Conservation (phyloP, 768 basidiomycete genomes). For the Termitomyces sp. region DNA sequence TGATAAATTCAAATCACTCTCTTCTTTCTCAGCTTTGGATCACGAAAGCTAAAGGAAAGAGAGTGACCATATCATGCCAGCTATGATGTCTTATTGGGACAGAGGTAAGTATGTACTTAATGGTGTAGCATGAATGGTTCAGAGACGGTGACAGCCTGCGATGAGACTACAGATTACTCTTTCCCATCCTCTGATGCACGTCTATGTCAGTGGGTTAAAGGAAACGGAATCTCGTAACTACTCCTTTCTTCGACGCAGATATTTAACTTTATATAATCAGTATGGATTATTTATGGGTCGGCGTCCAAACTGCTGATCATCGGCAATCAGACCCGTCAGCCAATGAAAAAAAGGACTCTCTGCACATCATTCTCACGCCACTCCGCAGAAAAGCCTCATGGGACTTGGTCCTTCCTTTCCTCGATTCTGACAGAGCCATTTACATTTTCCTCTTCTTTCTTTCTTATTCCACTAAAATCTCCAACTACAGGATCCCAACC, state of each 20-base stretch:
- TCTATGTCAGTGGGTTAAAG: not conserved
- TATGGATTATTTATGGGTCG: no score
- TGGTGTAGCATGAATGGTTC: no score
- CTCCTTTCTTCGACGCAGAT: no score
- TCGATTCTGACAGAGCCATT: not conserved
- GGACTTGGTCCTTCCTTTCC: not conserved
- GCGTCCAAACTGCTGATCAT: not conserved
- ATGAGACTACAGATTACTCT: not conserved
- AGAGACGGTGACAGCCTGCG: no score
- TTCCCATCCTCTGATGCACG: not conserved
- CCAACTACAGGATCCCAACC: not conserved
- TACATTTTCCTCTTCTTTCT: not conserved
- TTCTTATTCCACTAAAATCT: not conserved
- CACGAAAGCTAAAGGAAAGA: not conserved
- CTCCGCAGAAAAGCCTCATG: constrained; percentile 17
- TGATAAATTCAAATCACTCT: no score
- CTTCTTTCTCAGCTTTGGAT: no score
- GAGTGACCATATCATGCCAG: no score
- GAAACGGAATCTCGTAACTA: not conserved
- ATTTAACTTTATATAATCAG: no score
- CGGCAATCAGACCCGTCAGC: constrained; percentile 3
- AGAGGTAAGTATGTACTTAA: no score
- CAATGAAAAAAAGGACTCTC: constrained; percentile 17
- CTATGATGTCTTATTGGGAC: no score
- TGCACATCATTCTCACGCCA: constrained; percentile 10